A percentile compares a stretch with the other conserved stretches of the same genome.
Evolutionary conservation across 192 early-diverging fungal genomes (phyloP).

Genomic region (Coemansia biformis): DNA sequence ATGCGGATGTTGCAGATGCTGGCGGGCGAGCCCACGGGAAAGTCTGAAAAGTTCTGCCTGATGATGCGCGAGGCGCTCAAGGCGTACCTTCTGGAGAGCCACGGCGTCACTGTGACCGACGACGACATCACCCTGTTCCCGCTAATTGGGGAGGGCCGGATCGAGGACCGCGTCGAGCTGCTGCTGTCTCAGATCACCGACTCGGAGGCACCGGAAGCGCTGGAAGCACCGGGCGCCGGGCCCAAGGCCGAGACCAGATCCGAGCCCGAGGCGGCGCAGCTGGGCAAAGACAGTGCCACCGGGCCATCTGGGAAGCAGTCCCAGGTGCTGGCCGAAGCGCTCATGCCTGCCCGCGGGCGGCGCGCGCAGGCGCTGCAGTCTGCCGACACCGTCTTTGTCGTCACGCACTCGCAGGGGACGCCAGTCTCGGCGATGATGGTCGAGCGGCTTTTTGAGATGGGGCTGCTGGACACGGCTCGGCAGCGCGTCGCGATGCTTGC

Average conservation of each 20-base stretch:
- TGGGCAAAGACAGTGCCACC: background rate
- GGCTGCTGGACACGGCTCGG: conserved; percentile 56
- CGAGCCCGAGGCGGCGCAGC: too few relatives aligned
- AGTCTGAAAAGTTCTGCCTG: conserved; percentile 80
- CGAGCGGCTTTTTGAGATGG: conserved; percentile 64
- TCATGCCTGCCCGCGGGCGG: conserved; percentile 28
- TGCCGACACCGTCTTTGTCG: conserved; percentile 75
- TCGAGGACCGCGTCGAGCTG: conserved; percentile 80
- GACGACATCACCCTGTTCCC: conserved; percentile 70
- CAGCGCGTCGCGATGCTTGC: conserved; percentile 77
- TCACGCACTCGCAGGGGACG: conserved; percentile 92
- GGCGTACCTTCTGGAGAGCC: conserved; percentile 52
- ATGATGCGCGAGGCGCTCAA: conserved; percentile 73
- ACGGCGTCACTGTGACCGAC: conserved; percentile 42
- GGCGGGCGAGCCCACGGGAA: conserved; percentile 91
- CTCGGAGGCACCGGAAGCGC: background rate
- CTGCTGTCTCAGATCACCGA: conserved; percentile 65
- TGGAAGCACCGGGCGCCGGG: background rate
- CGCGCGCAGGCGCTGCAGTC: conserved; percentile 26
- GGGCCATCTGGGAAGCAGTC: conserved; percentile 22
- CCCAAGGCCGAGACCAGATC: too few relatives aligned
- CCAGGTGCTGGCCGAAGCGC: conserved; percentile 16
- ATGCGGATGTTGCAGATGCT: conserved; percentile 65
- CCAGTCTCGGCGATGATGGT: conserved; percentile 79
- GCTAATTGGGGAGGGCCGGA: conserved; percentile 86